phyloP scores from a whole-genome alignment of 2,329 filamentous ascomycete species.

The Neonectria punicea region DNA sequence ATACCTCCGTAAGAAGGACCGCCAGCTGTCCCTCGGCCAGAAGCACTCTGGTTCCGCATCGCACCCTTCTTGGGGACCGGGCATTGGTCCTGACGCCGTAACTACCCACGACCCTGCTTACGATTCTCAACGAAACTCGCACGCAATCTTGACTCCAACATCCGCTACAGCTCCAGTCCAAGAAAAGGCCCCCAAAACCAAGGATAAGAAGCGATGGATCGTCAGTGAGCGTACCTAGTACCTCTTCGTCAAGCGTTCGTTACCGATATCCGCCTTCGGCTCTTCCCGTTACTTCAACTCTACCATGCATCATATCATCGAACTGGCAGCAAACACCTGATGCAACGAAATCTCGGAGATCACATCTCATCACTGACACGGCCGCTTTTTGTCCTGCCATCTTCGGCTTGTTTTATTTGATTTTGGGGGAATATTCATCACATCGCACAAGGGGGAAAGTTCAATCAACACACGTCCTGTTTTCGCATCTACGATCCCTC shows the following conservation, averaged over 20 bases:
- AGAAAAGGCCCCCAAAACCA: slow-evolving; percentile 49
- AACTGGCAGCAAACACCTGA: slow-evolving; percentile 32
- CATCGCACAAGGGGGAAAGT: slow-evolving; percentile 3
- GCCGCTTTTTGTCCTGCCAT: slow-evolving; percentile 31
- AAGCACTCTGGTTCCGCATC: slow-evolving; percentile 53
- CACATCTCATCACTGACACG: slow-evolving; percentile 33
- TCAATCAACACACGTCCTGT: not conserved
- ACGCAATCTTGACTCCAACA: slow-evolving; percentile 37
- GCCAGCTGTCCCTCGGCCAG: slow-evolving; percentile 51
- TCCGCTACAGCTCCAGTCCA: slow-evolving; percentile 23
- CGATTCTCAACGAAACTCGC: slow-evolving; percentile 41
- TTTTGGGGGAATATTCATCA: slow-evolving; percentile 15
- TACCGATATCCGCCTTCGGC: slow-evolving; percentile 12
- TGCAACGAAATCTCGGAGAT: slow-evolving; percentile 6
- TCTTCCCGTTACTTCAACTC: slow-evolving; percentile 14
- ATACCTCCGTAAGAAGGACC: slow-evolving; percentile 76
- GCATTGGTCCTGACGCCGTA: slow-evolving; percentile 37
- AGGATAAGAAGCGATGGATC: slow-evolving; percentile 60
- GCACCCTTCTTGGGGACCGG: slow-evolving; percentile 51
- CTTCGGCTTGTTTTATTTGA: slow-evolving; percentile 26
- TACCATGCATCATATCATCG: slow-evolving; percentile 22
- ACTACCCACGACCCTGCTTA: slow-evolving; percentile 45
- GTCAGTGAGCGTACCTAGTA: slow-evolving; percentile 55
- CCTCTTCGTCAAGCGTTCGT: slow-evolving; percentile 5
- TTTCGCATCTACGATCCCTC: slow-evolving; percentile 2